These are phyloP conservation scores for Pseudogymnoascus sp. DNA, from an alignment of 2,329 filamentous ascomycete species.

Conservation along the genomic window DNA sequence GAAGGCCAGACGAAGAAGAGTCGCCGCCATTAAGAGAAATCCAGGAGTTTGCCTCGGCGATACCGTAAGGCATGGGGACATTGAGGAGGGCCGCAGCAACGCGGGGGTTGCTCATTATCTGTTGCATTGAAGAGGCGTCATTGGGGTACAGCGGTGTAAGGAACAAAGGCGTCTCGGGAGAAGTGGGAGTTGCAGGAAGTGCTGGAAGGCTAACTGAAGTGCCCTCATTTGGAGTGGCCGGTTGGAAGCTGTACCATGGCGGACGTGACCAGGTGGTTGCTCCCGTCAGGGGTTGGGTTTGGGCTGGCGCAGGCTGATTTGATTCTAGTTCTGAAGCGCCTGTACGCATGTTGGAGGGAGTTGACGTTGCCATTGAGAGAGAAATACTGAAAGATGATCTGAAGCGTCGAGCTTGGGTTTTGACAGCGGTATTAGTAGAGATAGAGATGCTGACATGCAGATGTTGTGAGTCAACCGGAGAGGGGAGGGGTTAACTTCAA, in stretches of 20 bases:
- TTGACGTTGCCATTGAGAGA: neutral
- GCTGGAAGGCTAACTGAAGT: neutral
- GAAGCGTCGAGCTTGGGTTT: neutral
- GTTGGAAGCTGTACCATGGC: neutral
- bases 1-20: neutral
- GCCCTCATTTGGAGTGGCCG: neutral
- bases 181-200: neutral
- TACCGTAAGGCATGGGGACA: constrained; percentile 3
- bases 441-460: neutral
- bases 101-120: neutral
- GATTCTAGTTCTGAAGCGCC: neutral
- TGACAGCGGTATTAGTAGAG: neutral
- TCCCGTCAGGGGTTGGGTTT: neutral
- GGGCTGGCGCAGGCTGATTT: neutral
- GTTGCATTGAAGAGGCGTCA: constrained; percentile 2
- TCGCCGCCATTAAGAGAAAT: neutral
- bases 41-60: neutral
- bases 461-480: neutral
- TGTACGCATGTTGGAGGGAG: neutral
- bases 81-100: constrained; percentile 3
- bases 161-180: neutral
- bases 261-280: neutral
- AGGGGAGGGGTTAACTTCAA: neutral
- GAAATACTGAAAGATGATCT: neutral
- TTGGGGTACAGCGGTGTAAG: constrained; percentile 5